A percentile compares a stretch with the other conserved stretches of the same genome.
These are phyloP conservation scores for Arthrobotrys pseudoclavata DNA, from an alignment of 2,329 filamentous ascomycete genomes.

Conservation along the genomic window DNA sequence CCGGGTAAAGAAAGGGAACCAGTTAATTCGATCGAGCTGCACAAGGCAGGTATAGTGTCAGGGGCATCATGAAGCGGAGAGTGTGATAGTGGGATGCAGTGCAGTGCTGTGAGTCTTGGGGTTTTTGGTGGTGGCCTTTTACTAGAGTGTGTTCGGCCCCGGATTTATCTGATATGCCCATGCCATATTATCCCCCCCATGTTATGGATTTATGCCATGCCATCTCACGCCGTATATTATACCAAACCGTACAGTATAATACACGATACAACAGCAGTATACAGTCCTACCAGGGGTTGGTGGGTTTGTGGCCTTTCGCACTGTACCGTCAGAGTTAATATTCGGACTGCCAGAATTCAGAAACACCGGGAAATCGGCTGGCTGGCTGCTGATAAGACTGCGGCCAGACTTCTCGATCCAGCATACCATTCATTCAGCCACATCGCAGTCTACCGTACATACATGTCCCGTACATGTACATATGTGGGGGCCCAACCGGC, in stretches of 20 bases:
- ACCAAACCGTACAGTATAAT: too few species aligned
- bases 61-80: constrained; percentile 6
- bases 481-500: constrained; percentile 6
- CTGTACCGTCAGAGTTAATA: neutral
- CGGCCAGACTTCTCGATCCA: neutral
- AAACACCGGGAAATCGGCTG: neutral
- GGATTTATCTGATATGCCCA: constrained; percentile 14
- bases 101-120: constrained; percentile 5
- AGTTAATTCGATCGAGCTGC: too few species aligned
- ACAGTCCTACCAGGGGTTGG: neutral
- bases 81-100: constrained; percentile 5
- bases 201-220: neutral
- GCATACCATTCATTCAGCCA: constrained; percentile 1
- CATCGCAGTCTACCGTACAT: neutral
- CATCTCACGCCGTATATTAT: neutral
- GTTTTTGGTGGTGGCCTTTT: constrained; percentile 3
- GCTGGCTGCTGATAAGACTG: constrained; percentile 9
- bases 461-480: neutral
- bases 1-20: constrained; percentile 13
- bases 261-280: too few species aligned
- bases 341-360: too few species aligned
- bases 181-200: neutral
- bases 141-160: neutral
- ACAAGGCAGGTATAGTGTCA: constrained; percentile 6
- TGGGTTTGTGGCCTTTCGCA: neutral